Evolutionary conservation across 1,284 basidiomycete genomes (phyloP), one percentile per base, ranked within the genome.

Genomic region (Leccinum huronense): DNA sequence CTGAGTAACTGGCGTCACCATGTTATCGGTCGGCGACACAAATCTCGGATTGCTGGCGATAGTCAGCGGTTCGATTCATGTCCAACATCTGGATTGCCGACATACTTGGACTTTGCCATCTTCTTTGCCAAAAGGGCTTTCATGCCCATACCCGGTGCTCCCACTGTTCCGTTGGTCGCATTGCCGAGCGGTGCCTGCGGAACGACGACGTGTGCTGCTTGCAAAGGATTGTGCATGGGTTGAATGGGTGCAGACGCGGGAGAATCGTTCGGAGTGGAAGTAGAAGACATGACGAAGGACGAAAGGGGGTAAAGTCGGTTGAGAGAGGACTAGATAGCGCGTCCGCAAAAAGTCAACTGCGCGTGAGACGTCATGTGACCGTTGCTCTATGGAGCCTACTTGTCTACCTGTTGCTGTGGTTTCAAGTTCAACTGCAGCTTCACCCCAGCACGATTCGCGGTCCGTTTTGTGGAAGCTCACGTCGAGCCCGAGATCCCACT

Each of bases 1-100:
- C 78, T 94, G 89, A 5, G 94, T 91, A 75, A 88, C 88, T 1
- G 95, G 95, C 4, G 94, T 96, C 83, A 97, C 87, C 77, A 97
- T 82, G 72, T 91, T 93, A 77, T 98, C 95, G 9, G 95, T 97
- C 6, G 95, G 95, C 14, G 95, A 97, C 69, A 94, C 80, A 71
- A 86, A 94, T 56, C 85, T 86, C 9, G 91, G 88, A 76, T 94
- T 94, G 72, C 93, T 75, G 31, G 40, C 1, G 34, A 63, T 6
- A 10, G 56, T 62, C 36, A 58, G 51, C 54, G 62, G 67, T 62
- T 60, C 5, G 57, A 59, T 56, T 48, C 61, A 48, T 58, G 30
- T 30, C 16, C 40, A 30, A 34, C 42, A n/a, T 27, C 58, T 23
- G 13, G 36, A 48, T 54, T 7, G 45, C 10, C 14, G 38, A 83